Evolutionary conservation across 257 asterid species (phyloP), one percentile per base, ranked within the genome.

Genomic region (Lithospermum erythrorhizon): DNA sequence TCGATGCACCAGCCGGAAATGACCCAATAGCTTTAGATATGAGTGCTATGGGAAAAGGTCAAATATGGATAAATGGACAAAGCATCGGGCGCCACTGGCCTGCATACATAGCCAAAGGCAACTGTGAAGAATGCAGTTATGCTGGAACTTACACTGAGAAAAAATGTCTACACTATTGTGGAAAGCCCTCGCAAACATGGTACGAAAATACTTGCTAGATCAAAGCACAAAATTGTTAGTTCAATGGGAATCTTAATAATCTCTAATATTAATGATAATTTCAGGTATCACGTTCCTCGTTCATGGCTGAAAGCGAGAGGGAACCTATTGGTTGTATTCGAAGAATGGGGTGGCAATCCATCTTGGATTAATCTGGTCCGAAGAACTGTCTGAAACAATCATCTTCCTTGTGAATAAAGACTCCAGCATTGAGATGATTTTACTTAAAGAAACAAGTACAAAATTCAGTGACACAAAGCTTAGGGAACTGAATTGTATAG

Each of bases 11-110:
- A 14, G 69, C 55, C 55, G 97, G 97, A 59, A 81, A 80, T 20
- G 89, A 76, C 2, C 97, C 99, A 4, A 61, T 89, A 73, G 97
- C 84, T 41, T 19, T 89, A 60, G 99, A 93, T 59, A 86, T 93
- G 97, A 30, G 68, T 2, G 79, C 94, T 72, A 93, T 93, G 99
- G 88, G 95, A 53, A 93, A 93, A 77, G 99, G 99, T 18, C 83
- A 89, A 62, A 71, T 85, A 53, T 93, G 99, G 97, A 73, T 93
- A 67, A 93, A 93, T 24, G 97, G 99, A 5, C 77, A 82, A 70
- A 80, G 94, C 70, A 62, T 93, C 61, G 99, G 99, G 45, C 74
- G 97, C 59, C 97, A 93, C 61, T 93, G 96, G 95, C 89, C 99
- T 45, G 91, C 73, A 30, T 84, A 93, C 56, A 77, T 56, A 48